Evolutionary conservation across 192 early-diverging fungal genomes (phyloP).

Genomic region (Neocallimastix lanati): DNA sequence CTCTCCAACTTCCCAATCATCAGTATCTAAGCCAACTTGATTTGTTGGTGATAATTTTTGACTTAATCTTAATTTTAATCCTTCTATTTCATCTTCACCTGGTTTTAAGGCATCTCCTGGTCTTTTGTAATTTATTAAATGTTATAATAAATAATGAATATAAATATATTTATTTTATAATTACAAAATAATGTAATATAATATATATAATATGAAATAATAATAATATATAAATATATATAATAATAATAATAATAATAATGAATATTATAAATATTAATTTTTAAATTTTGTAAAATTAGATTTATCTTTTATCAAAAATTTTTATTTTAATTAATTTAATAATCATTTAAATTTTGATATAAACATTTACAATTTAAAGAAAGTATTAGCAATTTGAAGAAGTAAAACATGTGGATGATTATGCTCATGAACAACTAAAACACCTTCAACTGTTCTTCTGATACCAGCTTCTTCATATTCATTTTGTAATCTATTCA

Average conservation of each 20-base stretch:
- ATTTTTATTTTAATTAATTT: no score
- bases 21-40: conserved; percentile 2
- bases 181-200: background rate
- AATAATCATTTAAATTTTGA: no score
- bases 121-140: conserved; percentile 10
- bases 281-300: no score
- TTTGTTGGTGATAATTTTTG: conserved; percentile 30
- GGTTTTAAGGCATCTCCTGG: conserved; percentile 53
- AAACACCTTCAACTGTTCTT: conserved; percentile 46
- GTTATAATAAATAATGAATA: no score
- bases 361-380: conserved; percentile 60
- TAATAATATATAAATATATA: no score
- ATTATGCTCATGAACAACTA: conserved; percentile 59
- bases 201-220: no score
- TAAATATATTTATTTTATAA: no score
- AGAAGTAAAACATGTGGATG: conserved; percentile 66
- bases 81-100: conserved; percentile 55
- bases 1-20: conserved; percentile 56
- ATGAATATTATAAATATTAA: no score
- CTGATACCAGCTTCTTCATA: conserved; percentile 47
- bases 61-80: conserved; percentile 37
- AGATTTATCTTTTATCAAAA: no score
- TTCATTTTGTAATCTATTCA: conserved; percentile 37
- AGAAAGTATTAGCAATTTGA: conserved; percentile 52
- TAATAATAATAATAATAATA: no score